Base-by-base conservation (phyloP, 345 rosid genomes). In the Microthlaspi erraticum region DNA sequence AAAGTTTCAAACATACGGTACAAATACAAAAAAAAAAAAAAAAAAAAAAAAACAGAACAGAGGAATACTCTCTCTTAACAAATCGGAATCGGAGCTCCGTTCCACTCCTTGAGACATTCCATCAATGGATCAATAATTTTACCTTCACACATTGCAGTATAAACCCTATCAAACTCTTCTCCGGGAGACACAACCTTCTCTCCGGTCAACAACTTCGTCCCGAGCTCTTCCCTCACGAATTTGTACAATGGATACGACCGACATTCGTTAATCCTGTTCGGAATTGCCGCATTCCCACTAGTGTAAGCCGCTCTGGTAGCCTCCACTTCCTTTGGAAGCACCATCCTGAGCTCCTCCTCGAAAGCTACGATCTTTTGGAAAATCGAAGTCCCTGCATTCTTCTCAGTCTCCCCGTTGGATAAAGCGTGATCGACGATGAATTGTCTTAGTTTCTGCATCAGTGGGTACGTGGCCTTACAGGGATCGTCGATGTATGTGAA, bases 1-100 rank as follows among this genome's bases (percentile, higher is more conserved):
- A 26, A 26, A 26, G 29, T 2, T 26, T 26, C 29, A 26, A 26
- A 1, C 29, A 26, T 26, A 2, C 29, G 2, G 2, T n/a, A n/a
- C n/a, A n/a, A n/a, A n/a, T n/a, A n/a, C n/a, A 26, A 26, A 26
- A 2, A 26, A 1, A 26, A 26, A 26, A 26, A 26, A 1, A 26
- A 26, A 26, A 2, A 26, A 34, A 5, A 42, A 18, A 13, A 7
- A 6, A 48, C n/a, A 64, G 49, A 13, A 60, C 60, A 44, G 59
- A 37, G 53, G 65, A 68, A 41, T 50, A 17, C 26, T 42, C 18
- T 42, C 18, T 52, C 23, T 64, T 74, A 79, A 60, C 84, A 79
- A n/a, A 89, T 80, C 1, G 92, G 90, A 58, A 89, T 76, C 34
- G 92, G 92, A 65, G 87, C 83, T 20, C 96, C 92, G 51, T 89